A percentile compares a stretch with the other conserved stretches of the same genome.
phyloP scores from a whole-genome alignment of 257 asterid genomes.

The Buddleja alternifolia region DNA sequence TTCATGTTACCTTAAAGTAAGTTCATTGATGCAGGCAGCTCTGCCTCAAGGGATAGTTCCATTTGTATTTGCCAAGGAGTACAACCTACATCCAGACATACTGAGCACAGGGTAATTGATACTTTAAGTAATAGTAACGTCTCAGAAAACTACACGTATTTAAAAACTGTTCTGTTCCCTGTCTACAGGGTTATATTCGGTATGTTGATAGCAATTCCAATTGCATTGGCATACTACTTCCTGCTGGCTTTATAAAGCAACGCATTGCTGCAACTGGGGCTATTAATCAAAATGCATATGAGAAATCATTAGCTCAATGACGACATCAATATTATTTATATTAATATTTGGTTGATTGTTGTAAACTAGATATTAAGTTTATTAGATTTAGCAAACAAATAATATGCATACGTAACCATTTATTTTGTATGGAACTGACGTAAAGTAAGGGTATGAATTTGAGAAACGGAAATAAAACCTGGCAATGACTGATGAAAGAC shows the following conservation, averaged over 20 bases:
- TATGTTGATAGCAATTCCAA: constrained; percentile 71
- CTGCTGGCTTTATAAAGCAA: constrained; percentile 58
- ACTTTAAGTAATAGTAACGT: constrained; percentile 8
- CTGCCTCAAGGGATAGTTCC: constrained; percentile 97
- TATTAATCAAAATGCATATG: constrained; percentile 16
- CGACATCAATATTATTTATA: constrained; percentile 14
- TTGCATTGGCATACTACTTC: constrained; percentile 75
- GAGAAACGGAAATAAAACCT: constrained; percentile 14
- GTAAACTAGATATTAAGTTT: constrained; percentile 20
- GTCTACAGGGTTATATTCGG: constrained; percentile 75
- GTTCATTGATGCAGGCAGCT: constrained; percentile 72
- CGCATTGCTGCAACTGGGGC: constrained; percentile 20
- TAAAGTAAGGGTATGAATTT: constrained; percentile 9
- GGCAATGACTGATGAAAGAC: constrained; percentile 13
- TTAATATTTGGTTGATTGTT: constrained; percentile 13
- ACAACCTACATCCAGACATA: constrained; percentile 74
- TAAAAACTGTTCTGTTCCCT: constrained; percentile 24
- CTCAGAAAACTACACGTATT: constrained; percentile 10
- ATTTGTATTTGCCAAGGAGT: constrained; percentile 91
- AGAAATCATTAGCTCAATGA: constrained; percentile 7
- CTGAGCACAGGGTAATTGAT: constrained; percentile 81
- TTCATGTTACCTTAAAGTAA: constrained; percentile 9
- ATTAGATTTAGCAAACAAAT: constrained; percentile 23
- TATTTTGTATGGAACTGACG: constrained; percentile 1
- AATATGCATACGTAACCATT: not conserved